A percentile compares a stretch with the other conserved stretches of the same genome.
These are phyloP conservation scores for Bipolaris gigantea DNA, from an alignment of 2,329 filamentous ascomycete genomes.

Conservation along the genomic window DNA sequence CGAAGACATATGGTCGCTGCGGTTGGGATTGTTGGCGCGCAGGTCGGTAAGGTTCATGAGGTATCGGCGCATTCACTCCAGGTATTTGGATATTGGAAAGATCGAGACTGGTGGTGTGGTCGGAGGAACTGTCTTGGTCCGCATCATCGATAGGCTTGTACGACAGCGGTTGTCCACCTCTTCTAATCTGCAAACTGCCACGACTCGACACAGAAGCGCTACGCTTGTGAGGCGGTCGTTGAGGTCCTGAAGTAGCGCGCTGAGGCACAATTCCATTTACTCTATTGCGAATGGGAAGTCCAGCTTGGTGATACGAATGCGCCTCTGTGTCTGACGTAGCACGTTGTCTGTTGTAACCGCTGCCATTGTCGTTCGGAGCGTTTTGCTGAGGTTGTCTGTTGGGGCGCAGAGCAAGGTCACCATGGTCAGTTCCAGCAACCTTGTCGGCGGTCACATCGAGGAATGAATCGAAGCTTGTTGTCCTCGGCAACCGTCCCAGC, in stretches of 20 bases:
- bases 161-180: constrained; percentile 18
- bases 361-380: constrained; percentile 10
- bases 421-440: constrained; percentile 47
- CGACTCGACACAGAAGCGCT: constrained; percentile 42
- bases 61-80: constrained; percentile 43
- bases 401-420: constrained; percentile 21
- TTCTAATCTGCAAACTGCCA: constrained; percentile 39
- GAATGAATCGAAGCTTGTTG: constrained; percentile 62
- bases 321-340: constrained; percentile 34
- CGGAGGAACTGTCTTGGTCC: constrained; percentile 38
- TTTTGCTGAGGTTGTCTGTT: constrained; percentile 21
- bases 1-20: constrained; percentile 29
- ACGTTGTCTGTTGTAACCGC: constrained; percentile 17
- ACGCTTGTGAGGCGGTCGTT: constrained; percentile 24
- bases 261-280: constrained; percentile 24
- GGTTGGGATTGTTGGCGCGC: constrained; percentile 19
- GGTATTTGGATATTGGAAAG: constrained; percentile 38
- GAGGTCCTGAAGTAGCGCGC: constrained; percentile 24
- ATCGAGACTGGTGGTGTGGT: constrained; percentile 33
- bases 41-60: constrained; percentile 17
- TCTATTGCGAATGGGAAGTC: constrained; percentile 32
- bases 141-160: constrained; percentile 26
- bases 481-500: constrained; percentile 35
- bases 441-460: constrained; percentile 60
- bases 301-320: constrained; percentile 23